Base-by-base conservation (phyloP, 805 yeast genomes). In the Metschnikowia santaceciliae region DNA sequence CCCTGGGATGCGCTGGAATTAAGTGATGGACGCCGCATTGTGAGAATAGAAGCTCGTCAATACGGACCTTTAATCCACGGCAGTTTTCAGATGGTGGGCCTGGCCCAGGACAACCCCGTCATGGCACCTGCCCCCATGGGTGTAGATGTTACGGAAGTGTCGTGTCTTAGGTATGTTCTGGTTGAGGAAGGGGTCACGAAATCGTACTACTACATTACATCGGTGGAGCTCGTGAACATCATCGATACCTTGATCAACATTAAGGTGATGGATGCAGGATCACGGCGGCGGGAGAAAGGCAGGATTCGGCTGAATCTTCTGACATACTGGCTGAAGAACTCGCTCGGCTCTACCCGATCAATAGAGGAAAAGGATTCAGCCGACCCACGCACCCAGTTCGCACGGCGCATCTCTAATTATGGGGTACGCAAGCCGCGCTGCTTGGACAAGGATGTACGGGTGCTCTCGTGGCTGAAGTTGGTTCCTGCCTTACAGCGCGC, bases 391-490 rank as follows among this genome's bases (percentile, higher is more conserved):
- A 37, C 46, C 14, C 86, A 82, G 55, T 69, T 83, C 53, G 87
- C 87, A 3, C 80, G 80, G 51, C 70, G 88, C 61, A 82, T 83
- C 22, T 82, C 83, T 86, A 77, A 78, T 17, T 83, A 83, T 61
- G 82, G 79, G 51, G 67, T 72, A 32, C 73, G 86, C 58, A 82
- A 81, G 57, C 88, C 88, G 26, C 71, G 88, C 58, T 86, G 86
- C 1, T 82, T 83, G 64, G 87, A 83, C 60, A 83, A 83, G 65
- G 86, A 82, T 57, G 86, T 83, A 35, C 66, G 87, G 42, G 82
- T 83, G 42, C 64, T 83, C 54, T 72, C 76, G 50, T 83, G 88
- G 88, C 80, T 76, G 46, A 80, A 76, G 53, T 68, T 83, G 49
- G 75, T 73, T 4, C 81, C 84, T 2, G 87, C 88, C 26, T 70